Percentiles rank a stretch among this genome's conserved stretches.
These are phyloP conservation scores for Plantago ovata DNA, from an alignment of 257 asterid species.

Conservation along the genomic window DNA sequence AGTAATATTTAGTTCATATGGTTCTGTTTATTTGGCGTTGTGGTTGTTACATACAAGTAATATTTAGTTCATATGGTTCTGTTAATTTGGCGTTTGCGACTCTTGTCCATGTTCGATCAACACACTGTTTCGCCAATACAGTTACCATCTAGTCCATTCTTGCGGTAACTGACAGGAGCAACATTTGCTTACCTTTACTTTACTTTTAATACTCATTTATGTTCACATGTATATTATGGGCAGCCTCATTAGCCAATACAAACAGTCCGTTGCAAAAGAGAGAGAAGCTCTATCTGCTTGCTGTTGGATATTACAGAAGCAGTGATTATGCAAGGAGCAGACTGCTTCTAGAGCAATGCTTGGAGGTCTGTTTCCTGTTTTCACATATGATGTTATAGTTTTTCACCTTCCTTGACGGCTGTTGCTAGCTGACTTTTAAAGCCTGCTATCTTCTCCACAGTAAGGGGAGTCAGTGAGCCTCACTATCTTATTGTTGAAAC, in stretches of 20 bases:
- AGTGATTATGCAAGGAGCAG: conserved; percentile 65
- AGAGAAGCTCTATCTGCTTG: conserved; percentile 66
- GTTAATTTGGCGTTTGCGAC: no score
- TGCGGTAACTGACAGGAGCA: background rate
- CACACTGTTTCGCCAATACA: background rate
- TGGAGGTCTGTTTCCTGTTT: conserved; percentile 42
- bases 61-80: no score
- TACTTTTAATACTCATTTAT: background rate
- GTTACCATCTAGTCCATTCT: conserved; percentile 1
- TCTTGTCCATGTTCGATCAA: no score
- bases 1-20: no score
- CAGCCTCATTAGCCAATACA: conserved; percentile 49
- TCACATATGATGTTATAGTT: background rate
- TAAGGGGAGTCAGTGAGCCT: no score
- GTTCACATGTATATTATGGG: conserved; percentile 12
- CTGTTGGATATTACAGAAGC: conserved; percentile 59
- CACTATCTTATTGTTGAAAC: no score
- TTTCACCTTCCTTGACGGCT: background rate
- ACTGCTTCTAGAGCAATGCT: conserved; percentile 47
- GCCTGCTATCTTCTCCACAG: no score
- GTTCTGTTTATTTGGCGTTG: no score
- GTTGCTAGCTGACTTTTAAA: no score
- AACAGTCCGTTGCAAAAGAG: conserved; percentile 52
- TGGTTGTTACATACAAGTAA: no score
- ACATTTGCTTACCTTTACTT: background rate